Evolutionary conservation across 805 yeast species (phyloP), one percentile per base, ranked within the genome.

Genomic region (Torulaspora maleeae): DNA sequence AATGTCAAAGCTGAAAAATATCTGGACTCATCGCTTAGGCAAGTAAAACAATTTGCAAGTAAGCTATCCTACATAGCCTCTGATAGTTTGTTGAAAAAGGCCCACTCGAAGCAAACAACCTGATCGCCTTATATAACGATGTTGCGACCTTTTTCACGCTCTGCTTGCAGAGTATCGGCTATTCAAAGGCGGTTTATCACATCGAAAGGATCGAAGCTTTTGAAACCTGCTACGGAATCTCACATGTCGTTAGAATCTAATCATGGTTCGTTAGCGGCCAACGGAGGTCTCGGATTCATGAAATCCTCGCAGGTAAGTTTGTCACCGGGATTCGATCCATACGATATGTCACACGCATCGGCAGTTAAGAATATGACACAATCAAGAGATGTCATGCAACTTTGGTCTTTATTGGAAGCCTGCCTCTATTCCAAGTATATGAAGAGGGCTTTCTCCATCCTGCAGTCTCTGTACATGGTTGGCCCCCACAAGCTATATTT

Each of bases 391-490:
- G 75, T 78, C n/a, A 70, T 73, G 43, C 83, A 83, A 55, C 70
- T 83, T 15, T 88, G 90, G 80, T 77, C 90, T 2, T 66, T 88
- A 28, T 71, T 87, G 33, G 95, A 88, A 55, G 91, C 93, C 0
- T 82, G 90, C 52, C 59, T 88, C 27, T 77, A 79, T 36, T 76
- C 84, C 27, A 74, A 75, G 43, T 83, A 85, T 58, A 77, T 74
- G 53, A 76, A 74, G 17, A 72, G 96, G 57, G 95, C 95, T 0
- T 80, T 78, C 51, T 68, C 81, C 19, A 79, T 87, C 16, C 64
- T 88, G 33, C 70, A 73, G 43, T 81, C 89, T 2, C 70, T 87
- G 38, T 74, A 80, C 40, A 77, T 78, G 16, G 63, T 79, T 16
- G 63, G 72, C 4, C 57, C 64, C 3, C 63, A 69, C 54, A 48